These are phyloP conservation scores for Irpex rosettiformis DNA, from an alignment of 1,284 basidiomycete species.

Conservation along the genomic window DNA sequence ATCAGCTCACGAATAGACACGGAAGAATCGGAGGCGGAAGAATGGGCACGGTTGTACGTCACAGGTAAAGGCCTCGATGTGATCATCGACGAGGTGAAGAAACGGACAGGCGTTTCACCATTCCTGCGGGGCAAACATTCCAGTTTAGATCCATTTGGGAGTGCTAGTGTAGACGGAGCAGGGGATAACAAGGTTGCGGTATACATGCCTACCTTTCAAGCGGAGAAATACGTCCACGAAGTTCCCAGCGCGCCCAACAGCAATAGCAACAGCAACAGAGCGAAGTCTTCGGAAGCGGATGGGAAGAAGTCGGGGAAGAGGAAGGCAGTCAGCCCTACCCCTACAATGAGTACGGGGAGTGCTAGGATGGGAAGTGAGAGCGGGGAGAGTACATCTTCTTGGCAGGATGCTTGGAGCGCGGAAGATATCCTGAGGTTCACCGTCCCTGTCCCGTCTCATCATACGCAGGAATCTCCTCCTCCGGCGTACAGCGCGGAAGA, in stretches of 20 bases:
- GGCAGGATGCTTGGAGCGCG: neutral
- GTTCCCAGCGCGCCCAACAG: slow-evolving; percentile 9
- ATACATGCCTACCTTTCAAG: slow-evolving; percentile 46
- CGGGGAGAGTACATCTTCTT: neutral
- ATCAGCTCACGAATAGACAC: neutral
- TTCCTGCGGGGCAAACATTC: slow-evolving; percentile 50
- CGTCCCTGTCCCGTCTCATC: neutral
- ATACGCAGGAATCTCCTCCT: neutral
- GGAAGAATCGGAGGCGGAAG: slow-evolving; percentile 14
- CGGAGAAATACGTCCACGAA: slow-evolving; percentile 39
- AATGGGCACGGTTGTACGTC: slow-evolving; percentile 24
- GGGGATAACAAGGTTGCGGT: slow-evolving; percentile 20
- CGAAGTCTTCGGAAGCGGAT: slow-evolving; percentile 4
- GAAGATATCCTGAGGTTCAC: neutral
- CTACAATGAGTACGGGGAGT: slow-evolving; percentile 14
- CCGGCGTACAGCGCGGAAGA: neutral
- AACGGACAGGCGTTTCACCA: slow-evolving; percentile 42
- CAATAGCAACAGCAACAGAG: slow-evolving; percentile 3
- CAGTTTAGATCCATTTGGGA: slow-evolving; percentile 45
- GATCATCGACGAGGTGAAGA: slow-evolving; percentile 47
- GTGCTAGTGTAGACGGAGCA: slow-evolving; percentile 29
- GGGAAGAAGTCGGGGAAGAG: slow-evolving; percentile 15
- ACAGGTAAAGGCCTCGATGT: slow-evolving; percentile 47
- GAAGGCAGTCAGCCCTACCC: slow-evolving; percentile 14
- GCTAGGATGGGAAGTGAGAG: slow-evolving; percentile 6